Evolutionary conservation across 768 basidiomycete genomes (phyloP), one percentile per base, ranked within the genome.

Genomic region (Gloeostereum incarnatum): DNA sequence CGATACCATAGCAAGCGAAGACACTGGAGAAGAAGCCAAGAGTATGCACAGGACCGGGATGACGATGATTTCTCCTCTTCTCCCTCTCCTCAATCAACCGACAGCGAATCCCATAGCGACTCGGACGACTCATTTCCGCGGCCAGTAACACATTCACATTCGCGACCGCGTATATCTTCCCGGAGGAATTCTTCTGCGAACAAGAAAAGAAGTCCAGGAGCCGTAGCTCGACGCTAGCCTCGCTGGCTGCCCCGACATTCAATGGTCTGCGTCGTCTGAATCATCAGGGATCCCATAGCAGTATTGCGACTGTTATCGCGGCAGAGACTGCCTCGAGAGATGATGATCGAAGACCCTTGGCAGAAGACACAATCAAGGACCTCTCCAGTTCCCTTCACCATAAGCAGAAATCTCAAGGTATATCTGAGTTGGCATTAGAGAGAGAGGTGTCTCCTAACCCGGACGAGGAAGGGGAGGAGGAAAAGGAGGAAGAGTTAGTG

Each of bases 231-330:
- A 83, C 80, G 3, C 62, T 81, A n/a, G 81, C 73, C 4, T 75
- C 73, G 14, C 57, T 79, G 6, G 63, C 71, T 19, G 75, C 69
- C 2, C 57, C 67, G 17, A 36, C 41, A 10, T 40, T 46, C 32
- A 49, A 48, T 25, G 56, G 30, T 38, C 49, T 53, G 13, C 51
- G 41, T 3, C 26, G 36, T 26, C 38, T 76, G 9, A 51, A 48
- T 4, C 72, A 69, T 39, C 70, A 68, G 26, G 66, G 69, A 13
- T 85, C 83, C 2, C 62, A 61, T 14, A 82, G 77, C 51, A 88
- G 85, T 44, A 68, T 84, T 21, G 70, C 73, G 13, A 89, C 87
- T 0, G 78, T 89, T 4, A 74, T 72, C 19, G 81, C 73, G 2
- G 69, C 56, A 5, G 78, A 78, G 23, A 38, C 62, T 9, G 60